These are phyloP conservation scores for Cynanchum wilfordii DNA, from an alignment of 257 asterid genomes.

Conservation along the genomic window DNA sequence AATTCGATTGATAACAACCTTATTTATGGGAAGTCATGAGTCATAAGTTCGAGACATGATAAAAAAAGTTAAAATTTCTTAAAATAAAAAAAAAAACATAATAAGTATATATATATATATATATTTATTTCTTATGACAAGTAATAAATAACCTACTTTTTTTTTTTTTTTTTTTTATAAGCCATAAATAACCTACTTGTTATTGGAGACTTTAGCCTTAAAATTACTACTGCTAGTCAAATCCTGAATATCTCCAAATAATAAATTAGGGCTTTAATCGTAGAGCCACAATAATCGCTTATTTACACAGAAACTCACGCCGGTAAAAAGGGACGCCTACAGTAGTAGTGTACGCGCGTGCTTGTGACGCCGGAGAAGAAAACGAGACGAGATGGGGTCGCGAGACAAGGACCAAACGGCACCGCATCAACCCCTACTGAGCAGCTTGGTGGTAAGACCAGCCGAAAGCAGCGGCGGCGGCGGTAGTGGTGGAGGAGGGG, in stretches of 20 bases:
- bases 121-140: too few relatives aligned
- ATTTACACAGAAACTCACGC: neutral
- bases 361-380: neutral
- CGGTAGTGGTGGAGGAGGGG: constrained; percentile 34
- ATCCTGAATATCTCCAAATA: neutral
- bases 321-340: neutral
- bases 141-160: too few relatives aligned
- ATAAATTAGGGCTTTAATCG: neutral
- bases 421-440: constrained; percentile 57
- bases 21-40: too few relatives aligned
- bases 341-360: neutral
- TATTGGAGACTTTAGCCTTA: neutral
- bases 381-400: constrained; percentile 47
- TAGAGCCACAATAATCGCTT: neutral
- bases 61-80: too few relatives aligned
- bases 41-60: too few relatives aligned
- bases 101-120: too few relatives aligned
- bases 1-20: too few relatives aligned
- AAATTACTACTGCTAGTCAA: neutral
- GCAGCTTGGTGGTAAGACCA: constrained; percentile 85
- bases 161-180: too few relatives aligned
- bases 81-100: too few relatives aligned
- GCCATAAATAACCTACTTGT: too few relatives aligned
- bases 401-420: constrained; percentile 56
- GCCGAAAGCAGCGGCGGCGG: constrained; percentile 45